These are phyloP conservation scores for Pleurotus pulmonarius DNA, from an alignment of 768 basidiomycete species.

Conservation along the genomic window DNA sequence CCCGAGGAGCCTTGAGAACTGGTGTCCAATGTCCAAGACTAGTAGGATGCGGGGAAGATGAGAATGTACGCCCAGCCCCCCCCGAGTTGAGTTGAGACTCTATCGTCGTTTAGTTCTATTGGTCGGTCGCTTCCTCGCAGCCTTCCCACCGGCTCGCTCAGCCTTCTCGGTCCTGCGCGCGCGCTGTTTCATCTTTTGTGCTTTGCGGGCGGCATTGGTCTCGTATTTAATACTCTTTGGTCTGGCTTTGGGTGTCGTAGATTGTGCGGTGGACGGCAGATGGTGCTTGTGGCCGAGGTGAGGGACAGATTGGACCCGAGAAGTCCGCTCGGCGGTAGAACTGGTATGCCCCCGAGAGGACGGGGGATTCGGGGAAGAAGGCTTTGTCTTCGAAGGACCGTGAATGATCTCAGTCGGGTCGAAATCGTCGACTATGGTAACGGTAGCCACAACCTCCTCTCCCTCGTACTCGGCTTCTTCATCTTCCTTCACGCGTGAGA, in stretches of 20 bases:
- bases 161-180: slow-evolving; percentile 69
- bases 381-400: slow-evolving; percentile 27
- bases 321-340: background rate
- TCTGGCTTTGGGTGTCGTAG: slow-evolving; percentile 12
- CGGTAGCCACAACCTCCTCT: slow-evolving; percentile 82
- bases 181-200: slow-evolving; percentile 59
- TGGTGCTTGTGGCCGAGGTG: slow-evolving; percentile 8
- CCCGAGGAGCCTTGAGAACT: too few relatives aligned
- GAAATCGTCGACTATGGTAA: slow-evolving; percentile 91
- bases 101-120: slow-evolving; percentile 13
- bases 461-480: slow-evolving; percentile 72
- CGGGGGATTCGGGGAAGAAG: slow-evolving; percentile 6
- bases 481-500: slow-evolving; percentile 32
- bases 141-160: slow-evolving; percentile 64
- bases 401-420: slow-evolving; percentile 65
- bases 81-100: slow-evolving; percentile 9
- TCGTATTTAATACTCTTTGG: slow-evolving; percentile 56
- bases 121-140: slow-evolving; percentile 33
- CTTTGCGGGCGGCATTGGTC: slow-evolving; percentile 62
- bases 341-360: background rate
- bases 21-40: too few relatives aligned
- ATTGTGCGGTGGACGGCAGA: slow-evolving; percentile 13
- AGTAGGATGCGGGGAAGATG: too few relatives aligned
- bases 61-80: too few relatives aligned
- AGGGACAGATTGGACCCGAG: background rate